These are phyloP conservation scores for Kwoniella dendrophila DNA, from an alignment of 768 basidiomycete genomes.

Conservation along the genomic window DNA sequence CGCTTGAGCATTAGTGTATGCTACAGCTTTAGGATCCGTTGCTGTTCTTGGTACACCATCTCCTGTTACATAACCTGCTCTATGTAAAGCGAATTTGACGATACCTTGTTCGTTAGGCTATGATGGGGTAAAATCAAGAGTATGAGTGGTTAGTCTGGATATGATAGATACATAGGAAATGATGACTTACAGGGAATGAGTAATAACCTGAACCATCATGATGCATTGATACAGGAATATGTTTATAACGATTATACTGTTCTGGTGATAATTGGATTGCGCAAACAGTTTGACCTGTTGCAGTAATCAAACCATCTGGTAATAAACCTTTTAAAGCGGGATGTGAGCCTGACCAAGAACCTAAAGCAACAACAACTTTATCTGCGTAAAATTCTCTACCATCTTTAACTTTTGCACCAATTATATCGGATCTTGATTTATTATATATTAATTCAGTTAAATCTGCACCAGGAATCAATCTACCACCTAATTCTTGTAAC, in stretches of 20 bases:
- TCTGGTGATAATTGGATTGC: constrained; percentile 22
- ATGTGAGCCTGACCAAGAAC: constrained; percentile 28
- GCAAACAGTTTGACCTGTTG: constrained; percentile 22
- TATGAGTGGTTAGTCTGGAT: neutral
- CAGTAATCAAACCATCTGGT: constrained; percentile 22
- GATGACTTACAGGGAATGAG: constrained; percentile 30
- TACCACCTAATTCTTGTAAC: constrained; percentile 16
- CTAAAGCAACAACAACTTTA: constrained; percentile 24
- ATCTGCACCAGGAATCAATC: constrained; percentile 21
- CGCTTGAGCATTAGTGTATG: constrained; percentile 9
- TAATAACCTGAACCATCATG: constrained; percentile 24
- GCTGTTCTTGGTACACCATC: constrained; percentile 30
- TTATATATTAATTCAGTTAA: constrained; percentile 6
- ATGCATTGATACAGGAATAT: constrained; percentile 31
- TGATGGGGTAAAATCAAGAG: neutral
- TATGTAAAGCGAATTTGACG: constrained; percentile 31
- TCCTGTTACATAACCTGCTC: constrained; percentile 20
- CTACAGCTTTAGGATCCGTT: constrained; percentile 20
- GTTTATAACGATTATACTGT: constrained; percentile 20
- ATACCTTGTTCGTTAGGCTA: constrained; percentile 25
- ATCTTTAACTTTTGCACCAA: constrained; percentile 21
- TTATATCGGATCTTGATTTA: constrained; percentile 11
- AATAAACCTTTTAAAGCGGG: constrained; percentile 23
- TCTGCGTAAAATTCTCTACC: constrained; percentile 28
- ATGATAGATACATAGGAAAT: neutral